A percentile compares a stretch with the other conserved stretches of the same genome.
These are phyloP conservation scores for Trichosporon sp. DNA, from an alignment of 1,284 basidiomycete genomes.

Conservation along the genomic window DNA sequence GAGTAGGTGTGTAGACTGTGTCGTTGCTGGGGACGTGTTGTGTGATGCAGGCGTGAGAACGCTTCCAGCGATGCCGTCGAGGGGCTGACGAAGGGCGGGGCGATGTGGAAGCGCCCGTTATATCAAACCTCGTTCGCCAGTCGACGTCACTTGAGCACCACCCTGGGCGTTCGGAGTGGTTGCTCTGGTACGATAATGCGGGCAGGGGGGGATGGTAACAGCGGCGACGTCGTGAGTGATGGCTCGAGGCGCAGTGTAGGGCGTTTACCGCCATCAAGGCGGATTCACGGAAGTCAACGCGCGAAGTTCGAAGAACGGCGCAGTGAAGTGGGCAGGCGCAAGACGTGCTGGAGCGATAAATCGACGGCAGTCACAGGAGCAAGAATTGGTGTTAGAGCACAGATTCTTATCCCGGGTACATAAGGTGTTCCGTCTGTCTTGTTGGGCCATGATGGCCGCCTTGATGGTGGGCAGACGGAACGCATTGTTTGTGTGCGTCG, in stretches of 20 bases:
- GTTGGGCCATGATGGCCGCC: background rate
- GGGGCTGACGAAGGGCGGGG: background rate
- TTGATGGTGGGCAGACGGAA: background rate
- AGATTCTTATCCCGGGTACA: background rate
- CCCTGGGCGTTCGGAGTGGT: background rate
- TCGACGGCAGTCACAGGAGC: background rate
- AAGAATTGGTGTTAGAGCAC: background rate
- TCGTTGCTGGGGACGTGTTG: background rate
- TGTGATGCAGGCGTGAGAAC: conserved; percentile 3
- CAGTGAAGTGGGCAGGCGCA: background rate
- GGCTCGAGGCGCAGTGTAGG: background rate
- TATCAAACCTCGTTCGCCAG: background rate
- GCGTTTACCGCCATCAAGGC: background rate
- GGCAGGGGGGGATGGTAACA: background rate
- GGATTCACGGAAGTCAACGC: conserved; percentile 2
- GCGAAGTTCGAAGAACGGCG: background rate
- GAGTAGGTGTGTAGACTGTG: background rate
- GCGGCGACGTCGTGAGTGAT: background rate
- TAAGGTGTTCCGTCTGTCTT: background rate
- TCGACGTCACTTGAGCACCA: background rate
- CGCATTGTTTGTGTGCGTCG: background rate
- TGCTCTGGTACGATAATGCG: background rate
- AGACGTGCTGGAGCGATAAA: background rate
- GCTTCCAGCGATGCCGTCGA: background rate
- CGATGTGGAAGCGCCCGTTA: background rate